Evolutionary conservation across 805 yeast species (phyloP).

Genomic region (Wickerhamomyces hampshirensis): DNA sequence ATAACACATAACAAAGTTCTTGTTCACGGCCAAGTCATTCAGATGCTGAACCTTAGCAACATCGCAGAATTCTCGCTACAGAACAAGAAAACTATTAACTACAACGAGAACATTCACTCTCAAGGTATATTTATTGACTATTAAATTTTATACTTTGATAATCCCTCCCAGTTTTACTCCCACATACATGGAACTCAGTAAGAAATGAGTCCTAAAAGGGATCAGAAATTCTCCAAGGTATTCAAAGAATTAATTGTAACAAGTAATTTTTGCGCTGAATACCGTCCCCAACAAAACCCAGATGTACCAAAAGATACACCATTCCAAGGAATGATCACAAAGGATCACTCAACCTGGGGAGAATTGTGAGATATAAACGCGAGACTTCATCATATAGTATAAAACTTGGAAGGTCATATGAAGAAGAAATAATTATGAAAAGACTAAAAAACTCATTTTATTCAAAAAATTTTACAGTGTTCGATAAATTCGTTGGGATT

Average conservation of each 20-base stretch:
- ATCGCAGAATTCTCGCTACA: no score
- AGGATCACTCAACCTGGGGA: slow-evolving; percentile 23
- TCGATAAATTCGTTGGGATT: no score
- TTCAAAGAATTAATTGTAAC: slow-evolving; percentile 24
- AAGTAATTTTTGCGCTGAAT: slow-evolving; percentile 27
- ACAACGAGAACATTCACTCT: no score
- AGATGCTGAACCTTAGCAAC: no score
- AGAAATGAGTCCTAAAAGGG: slow-evolving; percentile 7
- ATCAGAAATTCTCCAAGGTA: slow-evolving; percentile 27
- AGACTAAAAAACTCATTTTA: no score
- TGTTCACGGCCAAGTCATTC: no score
- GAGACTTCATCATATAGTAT: slow-evolving; percentile 30
- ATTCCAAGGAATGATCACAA: slow-evolving; percentile 17
- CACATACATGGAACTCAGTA: no score
- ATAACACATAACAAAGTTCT: no score
- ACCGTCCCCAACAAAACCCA: slow-evolving; percentile 28
- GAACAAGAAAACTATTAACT: no score
- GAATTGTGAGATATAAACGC: slow-evolving; percentile 25
- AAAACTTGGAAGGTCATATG: slow-evolving; percentile 29
- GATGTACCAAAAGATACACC: slow-evolving; percentile 11
- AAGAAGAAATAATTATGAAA: not conserved
- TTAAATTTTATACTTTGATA: not conserved
- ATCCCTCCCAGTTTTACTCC: not conserved
- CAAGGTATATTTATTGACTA: no score
- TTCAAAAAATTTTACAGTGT: no score